phyloP scores from a whole-genome alignment of 139 green algal species.

The Ettlia oleoabundans region DNA sequence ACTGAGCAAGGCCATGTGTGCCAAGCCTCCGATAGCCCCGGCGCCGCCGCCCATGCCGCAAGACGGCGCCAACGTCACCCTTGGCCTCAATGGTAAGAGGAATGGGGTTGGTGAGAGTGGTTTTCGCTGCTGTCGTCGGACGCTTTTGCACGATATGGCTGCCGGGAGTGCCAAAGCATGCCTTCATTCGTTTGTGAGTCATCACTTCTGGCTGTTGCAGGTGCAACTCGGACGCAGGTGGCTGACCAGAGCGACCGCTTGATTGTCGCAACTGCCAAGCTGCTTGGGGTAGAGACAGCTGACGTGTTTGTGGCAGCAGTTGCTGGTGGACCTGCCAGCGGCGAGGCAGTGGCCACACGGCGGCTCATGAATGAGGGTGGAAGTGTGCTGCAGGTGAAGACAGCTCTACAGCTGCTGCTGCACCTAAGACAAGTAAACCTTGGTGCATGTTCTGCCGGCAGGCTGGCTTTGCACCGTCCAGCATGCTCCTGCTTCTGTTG shows the following conservation, averaged over 20 bases:
- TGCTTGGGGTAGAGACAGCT: neutral
- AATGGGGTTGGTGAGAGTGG: neutral
- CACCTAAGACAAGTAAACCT: too few relatives aligned
- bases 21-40: too few relatives aligned
- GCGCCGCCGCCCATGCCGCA: neutral
- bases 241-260: neutral
- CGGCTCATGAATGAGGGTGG: neutral
- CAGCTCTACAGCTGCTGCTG: too few relatives aligned
- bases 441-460: too few relatives aligned
- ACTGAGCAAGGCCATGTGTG: neutral
- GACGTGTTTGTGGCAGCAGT: neutral
- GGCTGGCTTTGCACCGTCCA: too few relatives aligned
- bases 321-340: neutral
- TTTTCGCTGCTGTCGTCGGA: neutral
- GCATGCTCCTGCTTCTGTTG: neutral
- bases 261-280: neutral
- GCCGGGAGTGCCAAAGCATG: too few relatives aligned
- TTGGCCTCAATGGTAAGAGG: neutral
- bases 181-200: neutral
- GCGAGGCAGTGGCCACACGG: neutral
- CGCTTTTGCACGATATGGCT: too few relatives aligned
- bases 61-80: conserved; percentile 22
- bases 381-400: too few relatives aligned
- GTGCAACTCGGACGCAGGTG: conserved; percentile 5
- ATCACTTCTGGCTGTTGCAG: neutral